These are phyloP conservation scores for Fusarium ambrosium DNA, from an alignment of 2,329 filamentous ascomycete species.

Conservation along the genomic window DNA sequence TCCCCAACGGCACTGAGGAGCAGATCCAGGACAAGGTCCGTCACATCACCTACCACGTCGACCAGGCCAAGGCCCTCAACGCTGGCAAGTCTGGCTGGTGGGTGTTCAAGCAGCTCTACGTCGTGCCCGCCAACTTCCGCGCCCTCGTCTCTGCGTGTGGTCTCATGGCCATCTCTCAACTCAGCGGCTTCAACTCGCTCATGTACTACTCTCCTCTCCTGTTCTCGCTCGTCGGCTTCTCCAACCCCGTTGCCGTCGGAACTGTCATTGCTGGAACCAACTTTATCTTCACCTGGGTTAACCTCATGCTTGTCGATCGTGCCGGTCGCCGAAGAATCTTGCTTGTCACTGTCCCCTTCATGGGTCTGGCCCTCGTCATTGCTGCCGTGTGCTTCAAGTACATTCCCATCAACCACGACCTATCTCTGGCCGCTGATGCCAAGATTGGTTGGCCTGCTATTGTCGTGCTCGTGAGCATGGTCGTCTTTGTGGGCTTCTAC, in stretches of 20 bases:
- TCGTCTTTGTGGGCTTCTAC: slow-evolving; percentile 52
- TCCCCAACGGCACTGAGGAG: slow-evolving; percentile 56
- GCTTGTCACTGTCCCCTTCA: slow-evolving; percentile 58
- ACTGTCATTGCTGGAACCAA: slow-evolving; percentile 60
- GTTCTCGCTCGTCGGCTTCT: slow-evolving; percentile 64
- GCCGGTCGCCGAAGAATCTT: slow-evolving; percentile 61
- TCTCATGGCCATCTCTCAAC: slow-evolving; percentile 67
- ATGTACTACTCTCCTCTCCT: slow-evolving; percentile 64
- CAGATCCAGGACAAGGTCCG: slow-evolving; percentile 60
- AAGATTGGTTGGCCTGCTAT: slow-evolving; percentile 52
- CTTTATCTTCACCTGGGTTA: slow-evolving; percentile 64
- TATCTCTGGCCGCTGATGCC: slow-evolving; percentile 53
- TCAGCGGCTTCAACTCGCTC: slow-evolving; percentile 66
- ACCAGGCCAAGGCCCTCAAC: slow-evolving; percentile 55
- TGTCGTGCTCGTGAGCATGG: slow-evolving; percentile 57
- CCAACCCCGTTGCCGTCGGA: slow-evolving; percentile 61
- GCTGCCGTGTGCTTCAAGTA: slow-evolving; percentile 58
- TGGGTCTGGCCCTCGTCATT: slow-evolving; percentile 58
- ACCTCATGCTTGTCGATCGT: slow-evolving; percentile 60
- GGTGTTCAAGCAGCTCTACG: slow-evolving; percentile 61
- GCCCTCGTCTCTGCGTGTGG: slow-evolving; percentile 61
- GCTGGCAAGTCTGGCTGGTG: slow-evolving; percentile 57
- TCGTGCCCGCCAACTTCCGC: slow-evolving; percentile 58
- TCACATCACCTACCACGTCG: slow-evolving; percentile 55
- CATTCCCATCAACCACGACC: slow-evolving; percentile 58